These are phyloP conservation scores for Phytophthora brassicae DNA, from an alignment of 352 stramenopile species.

Conservation along the genomic window DNA sequence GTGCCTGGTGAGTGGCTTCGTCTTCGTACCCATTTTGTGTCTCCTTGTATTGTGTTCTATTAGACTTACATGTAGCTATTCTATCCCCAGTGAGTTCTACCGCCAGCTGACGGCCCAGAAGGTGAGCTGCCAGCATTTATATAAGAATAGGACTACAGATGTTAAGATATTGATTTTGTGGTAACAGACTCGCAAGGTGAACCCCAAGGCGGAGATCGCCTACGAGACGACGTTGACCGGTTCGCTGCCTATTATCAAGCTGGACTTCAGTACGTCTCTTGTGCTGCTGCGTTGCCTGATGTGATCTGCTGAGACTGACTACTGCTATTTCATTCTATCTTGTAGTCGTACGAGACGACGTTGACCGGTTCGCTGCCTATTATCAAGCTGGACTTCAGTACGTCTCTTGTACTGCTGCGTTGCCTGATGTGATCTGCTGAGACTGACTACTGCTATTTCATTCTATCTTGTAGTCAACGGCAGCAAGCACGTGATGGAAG, in stretches of 20 bases:
- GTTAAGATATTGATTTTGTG: background rate
- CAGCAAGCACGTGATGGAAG: slow-evolving; percentile 68
- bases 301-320: slow-evolving; percentile 1
- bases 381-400: slow-evolving; percentile 87
- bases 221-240: slow-evolving; percentile 61
- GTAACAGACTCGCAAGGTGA: slow-evolving; percentile 64
- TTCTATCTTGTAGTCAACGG: slow-evolving; percentile 61
- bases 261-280: slow-evolving; percentile 73
- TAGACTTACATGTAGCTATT: background rate
- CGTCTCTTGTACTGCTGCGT: background rate
- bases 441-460: slow-evolving; percentile 4
- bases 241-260: slow-evolving; percentile 62
- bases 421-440: background rate
- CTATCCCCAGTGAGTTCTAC: slow-evolving; percentile 74
- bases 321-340: background rate
- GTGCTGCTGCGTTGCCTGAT: too few species aligned
- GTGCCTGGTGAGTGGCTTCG: slow-evolving; percentile 59
- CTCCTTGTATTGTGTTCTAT: background rate
- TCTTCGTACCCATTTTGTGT: background rate
- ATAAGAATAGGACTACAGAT: background rate
- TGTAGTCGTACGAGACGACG: slow-evolving; percentile 69
- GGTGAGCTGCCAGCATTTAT: slow-evolving; percentile 28
- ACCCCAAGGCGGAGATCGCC: slow-evolving; percentile 78
- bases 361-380: slow-evolving; percentile 52
- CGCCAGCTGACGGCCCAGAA: slow-evolving; percentile 80